phyloP scores from a whole-genome alignment of 2,329 filamentous ascomycete genomes.

The Fusarium tuaranense region DNA sequence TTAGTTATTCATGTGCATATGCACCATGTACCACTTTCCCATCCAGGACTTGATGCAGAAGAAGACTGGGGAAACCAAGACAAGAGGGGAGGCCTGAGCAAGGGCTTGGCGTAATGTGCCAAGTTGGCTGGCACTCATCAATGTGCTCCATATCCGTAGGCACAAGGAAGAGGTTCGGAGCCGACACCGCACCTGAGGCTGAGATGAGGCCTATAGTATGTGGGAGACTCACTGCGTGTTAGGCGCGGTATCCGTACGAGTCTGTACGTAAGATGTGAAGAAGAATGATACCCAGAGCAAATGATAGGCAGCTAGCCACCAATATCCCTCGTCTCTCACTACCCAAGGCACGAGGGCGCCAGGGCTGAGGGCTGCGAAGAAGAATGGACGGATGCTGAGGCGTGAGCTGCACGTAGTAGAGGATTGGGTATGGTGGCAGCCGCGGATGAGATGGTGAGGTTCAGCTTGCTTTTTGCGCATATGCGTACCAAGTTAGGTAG shows the following conservation, averaged over 20 bases:
- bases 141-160: not conserved
- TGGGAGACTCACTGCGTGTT: not conserved
- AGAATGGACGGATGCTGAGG: not conserved
- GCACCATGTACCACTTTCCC: not conserved
- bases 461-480: constrained; percentile 11
- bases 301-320: not conserved
- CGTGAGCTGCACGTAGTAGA: constrained; percentile 13
- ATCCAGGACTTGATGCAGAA: not conserved
- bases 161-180: not conserved
- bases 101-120: not conserved
- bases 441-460: not conserved
- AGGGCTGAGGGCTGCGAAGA: not conserved
- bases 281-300: not conserved
- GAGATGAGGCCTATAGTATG: not conserved
- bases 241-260: not conserved
- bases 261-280: not conserved
- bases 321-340: not conserved
- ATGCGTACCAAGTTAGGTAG: not conserved
- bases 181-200: not conserved
- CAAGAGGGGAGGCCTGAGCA: not conserved
- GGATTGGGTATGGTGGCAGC: constrained; percentile 20
- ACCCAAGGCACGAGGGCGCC: not conserved
- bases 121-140: not conserved
- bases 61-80: not conserved
- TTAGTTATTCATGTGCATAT: not conserved